phyloP scores from a whole-genome alignment of 164 flowering plant species.

The Cinnamomum chago region DNA sequence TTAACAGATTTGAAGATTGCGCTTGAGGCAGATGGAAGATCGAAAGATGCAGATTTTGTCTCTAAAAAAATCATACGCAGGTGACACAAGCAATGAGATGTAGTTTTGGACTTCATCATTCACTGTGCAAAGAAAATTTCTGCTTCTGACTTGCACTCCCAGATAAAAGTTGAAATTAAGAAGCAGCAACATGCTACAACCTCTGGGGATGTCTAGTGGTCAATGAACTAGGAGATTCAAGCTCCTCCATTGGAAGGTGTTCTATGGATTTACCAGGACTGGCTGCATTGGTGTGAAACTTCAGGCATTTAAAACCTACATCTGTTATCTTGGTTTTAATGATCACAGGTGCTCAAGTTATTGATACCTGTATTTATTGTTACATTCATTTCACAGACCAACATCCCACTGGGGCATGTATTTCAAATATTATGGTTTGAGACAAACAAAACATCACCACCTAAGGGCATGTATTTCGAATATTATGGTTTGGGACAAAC shows the following conservation, averaged over 20 bases:
- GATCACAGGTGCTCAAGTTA: not conserved
- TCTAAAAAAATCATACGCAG: conserved; percentile 16
- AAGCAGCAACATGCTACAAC: not conserved
- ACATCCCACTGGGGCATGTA: not conserved
- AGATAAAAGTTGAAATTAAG: not conserved
- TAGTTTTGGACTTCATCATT: not conserved
- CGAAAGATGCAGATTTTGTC: conserved; percentile 60
- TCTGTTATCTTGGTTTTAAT: not conserved
- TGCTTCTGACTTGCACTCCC: not conserved
- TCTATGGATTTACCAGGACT: not conserved
- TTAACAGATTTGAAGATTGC: conserved; percentile 32
- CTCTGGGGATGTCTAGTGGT: not conserved
- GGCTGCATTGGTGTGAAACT: not conserved
- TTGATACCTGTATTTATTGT: not conserved
- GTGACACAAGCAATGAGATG: not conserved
- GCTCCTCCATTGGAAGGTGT: not conserved
- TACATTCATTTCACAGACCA: not conserved
- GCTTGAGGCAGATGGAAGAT: conserved; percentile 42
- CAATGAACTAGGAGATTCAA: not conserved
- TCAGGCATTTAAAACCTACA: not conserved
- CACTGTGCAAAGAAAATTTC: not conserved
- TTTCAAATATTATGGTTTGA: no score
- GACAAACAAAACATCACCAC: not conserved
- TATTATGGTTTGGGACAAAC: not conserved
- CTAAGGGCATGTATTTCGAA: not conserved